Conservation (phyloP, 495 filamentous ascomycete species). For the Penicillium diatomitis region DNA sequence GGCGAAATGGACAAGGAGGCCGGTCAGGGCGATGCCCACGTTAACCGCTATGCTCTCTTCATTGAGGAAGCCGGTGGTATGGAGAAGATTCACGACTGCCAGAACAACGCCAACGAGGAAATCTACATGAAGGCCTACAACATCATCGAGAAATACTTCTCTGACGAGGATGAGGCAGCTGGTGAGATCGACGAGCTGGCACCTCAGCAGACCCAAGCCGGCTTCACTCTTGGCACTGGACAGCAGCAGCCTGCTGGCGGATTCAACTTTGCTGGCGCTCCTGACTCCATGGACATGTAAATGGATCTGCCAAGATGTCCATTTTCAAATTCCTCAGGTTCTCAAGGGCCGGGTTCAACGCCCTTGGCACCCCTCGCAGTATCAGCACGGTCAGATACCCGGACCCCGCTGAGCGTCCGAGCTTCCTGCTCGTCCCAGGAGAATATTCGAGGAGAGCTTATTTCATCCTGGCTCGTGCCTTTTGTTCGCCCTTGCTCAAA, state of each 20-base stretch:
- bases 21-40: constrained; percentile 57
- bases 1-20: constrained; percentile 97
- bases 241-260: constrained; percentile 59
- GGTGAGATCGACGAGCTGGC: constrained; percentile 64
- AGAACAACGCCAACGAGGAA: constrained; percentile 99
- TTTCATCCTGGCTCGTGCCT: no score
- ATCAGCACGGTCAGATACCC: no score
- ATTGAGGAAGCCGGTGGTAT: constrained; percentile 99
- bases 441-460: no score
- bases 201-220: constrained; percentile 57
- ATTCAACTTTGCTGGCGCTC: constrained; percentile 89
- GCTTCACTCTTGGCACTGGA: constrained; percentile 78
- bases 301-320: constrained; percentile 2
- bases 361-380: no score
- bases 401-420: no score
- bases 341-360: no score
- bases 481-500: no score
- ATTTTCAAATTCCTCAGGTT: no score
- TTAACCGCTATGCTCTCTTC: constrained; percentile 96
- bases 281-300: constrained; percentile 99
- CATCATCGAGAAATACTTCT: constrained; percentile 99
- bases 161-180: constrained; percentile 86
- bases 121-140: constrained; percentile 99
- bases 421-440: no score
- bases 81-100: constrained; percentile 99